phyloP scores from a whole-genome alignment of 1,139 yeast genomes.

The Candida albicans region DNA sequence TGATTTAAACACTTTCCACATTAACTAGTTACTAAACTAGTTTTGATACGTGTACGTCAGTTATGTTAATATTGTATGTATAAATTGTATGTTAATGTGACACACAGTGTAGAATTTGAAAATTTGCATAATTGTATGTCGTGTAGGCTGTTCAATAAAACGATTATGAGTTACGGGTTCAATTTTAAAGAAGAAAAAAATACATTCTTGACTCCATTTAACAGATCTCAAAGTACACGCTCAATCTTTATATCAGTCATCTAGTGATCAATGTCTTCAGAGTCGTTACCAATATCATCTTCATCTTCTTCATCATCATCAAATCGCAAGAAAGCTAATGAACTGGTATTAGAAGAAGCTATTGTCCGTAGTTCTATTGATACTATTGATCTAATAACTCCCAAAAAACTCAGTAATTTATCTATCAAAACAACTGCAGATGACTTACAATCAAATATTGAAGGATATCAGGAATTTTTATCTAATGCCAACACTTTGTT shows the following conservation, averaged over 20 bases:
- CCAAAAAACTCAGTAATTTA: background rate
- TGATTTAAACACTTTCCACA: slow-evolving; percentile 33
- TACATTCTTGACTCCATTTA: too few species aligned
- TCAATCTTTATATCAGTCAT: too few species aligned
- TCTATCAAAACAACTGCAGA: slow-evolving; percentile 2
- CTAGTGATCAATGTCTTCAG: too few species aligned
- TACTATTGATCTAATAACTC: slow-evolving; percentile 7
- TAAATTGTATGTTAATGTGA: too few species aligned
- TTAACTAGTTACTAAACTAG: slow-evolving; percentile 2
- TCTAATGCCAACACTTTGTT: slow-evolving; percentile 4
- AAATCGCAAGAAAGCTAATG: background rate
- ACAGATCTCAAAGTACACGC: too few species aligned
- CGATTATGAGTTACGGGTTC: too few species aligned
- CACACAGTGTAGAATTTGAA: too few species aligned
- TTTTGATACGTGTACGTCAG: background rate
- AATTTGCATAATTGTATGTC: too few species aligned
- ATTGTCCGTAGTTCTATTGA: slow-evolving; percentile 5
- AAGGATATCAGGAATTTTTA: slow-evolving; percentile 8
- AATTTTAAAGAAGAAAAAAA: too few species aligned
- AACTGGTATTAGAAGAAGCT: slow-evolving; percentile 1
- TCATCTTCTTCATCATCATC: background rate
- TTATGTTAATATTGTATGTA: too few species aligned
- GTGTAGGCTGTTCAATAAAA: too few species aligned
- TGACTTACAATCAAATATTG: slow-evolving; percentile 1
- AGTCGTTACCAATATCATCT: background rate